Conservation (phyloP, 2,329 filamentous ascomycete species). For the Boeremia exigua region DNA sequence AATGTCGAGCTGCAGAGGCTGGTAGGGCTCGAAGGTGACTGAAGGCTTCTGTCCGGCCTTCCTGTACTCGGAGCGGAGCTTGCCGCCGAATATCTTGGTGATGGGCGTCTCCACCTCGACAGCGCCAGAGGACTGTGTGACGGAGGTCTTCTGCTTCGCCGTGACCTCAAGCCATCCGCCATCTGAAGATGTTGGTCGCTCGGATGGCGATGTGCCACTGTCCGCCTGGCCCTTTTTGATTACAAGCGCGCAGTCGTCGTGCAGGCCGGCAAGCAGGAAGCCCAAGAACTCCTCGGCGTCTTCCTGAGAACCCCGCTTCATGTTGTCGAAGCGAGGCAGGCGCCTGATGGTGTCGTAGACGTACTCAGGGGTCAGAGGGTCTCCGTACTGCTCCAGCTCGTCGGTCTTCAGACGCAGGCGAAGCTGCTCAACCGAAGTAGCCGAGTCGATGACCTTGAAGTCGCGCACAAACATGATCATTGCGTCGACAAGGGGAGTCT, state of each 20-base stretch:
- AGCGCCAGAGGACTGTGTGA: slow-evolving; percentile 84
- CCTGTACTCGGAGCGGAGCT: slow-evolving; percentile 85
- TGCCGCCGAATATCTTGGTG: slow-evolving; percentile 92
- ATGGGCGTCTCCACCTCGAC: slow-evolving; percentile 78
- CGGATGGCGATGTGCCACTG: slow-evolving; percentile 52
- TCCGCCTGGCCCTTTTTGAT: slow-evolving; percentile 62
- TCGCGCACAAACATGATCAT: slow-evolving; percentile 98
- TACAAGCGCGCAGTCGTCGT: slow-evolving; percentile 86
- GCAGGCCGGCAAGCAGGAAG: slow-evolving; percentile 88
- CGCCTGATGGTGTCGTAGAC: slow-evolving; percentile 92
- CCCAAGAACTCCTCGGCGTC: slow-evolving; percentile 97
- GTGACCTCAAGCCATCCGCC: slow-evolving; percentile 95
- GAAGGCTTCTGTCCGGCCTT: slow-evolving; percentile 88
- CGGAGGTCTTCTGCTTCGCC: slow-evolving; percentile 83
- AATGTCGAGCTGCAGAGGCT: slow-evolving; percentile 94
- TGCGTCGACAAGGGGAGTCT: slow-evolving; percentile 90
- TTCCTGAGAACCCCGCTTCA: slow-evolving; percentile 96
- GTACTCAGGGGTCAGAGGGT: slow-evolving; percentile 90
- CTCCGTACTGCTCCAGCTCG: slow-evolving; percentile 88
- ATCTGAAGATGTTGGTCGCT: slow-evolving; percentile 54
- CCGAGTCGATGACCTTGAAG: slow-evolving; percentile 85
- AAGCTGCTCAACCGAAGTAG: slow-evolving; percentile 74
- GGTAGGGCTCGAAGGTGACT: slow-evolving; percentile 90
- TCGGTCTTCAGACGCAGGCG: slow-evolving; percentile 76
- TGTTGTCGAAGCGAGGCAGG: slow-evolving; percentile 85